These are phyloP conservation scores for Phytophthora pluvialis DNA, from an alignment of 352 stramenopile genomes.

Conservation along the genomic window DNA sequence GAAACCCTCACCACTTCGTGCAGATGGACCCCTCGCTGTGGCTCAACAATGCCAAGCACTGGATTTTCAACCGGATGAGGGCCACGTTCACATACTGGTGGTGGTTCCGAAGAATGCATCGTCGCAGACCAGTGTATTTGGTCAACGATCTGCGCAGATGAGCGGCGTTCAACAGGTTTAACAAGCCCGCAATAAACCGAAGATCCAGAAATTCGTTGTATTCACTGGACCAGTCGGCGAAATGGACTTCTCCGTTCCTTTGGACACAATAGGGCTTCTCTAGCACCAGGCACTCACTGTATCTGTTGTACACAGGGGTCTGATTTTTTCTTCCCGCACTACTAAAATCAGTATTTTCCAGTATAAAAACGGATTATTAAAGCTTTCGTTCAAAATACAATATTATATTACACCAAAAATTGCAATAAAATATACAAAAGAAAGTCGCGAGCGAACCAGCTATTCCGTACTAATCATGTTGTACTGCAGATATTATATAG, in stretches of 20 bases:
- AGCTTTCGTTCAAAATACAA: no score
- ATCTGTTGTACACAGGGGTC: background rate
- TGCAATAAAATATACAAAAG: no score
- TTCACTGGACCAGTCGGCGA: background rate
- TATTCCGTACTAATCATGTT: no score
- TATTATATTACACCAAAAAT: no score
- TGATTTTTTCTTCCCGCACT: no score
- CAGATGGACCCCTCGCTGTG: constrained; percentile 12
- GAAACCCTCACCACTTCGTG: constrained; percentile 18
- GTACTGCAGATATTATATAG: no score
- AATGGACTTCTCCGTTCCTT: background rate
- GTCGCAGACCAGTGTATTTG: no score
- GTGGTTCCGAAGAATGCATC: background rate
- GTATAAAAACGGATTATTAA: no score
- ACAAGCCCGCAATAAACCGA: background rate
- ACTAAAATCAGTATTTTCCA: no score
- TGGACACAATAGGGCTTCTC: background rate
- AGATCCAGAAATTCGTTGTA: background rate
- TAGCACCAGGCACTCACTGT: background rate
- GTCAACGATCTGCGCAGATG: background rate
- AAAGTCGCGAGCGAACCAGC: no score
- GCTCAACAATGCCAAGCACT: constrained; percentile 27
- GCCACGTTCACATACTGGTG: constrained; percentile 17
- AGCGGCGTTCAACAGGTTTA: background rate
- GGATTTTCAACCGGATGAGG: constrained; percentile 19